Percentiles rank a stretch among this genome's conserved stretches.
Conservation (phyloP, 441 rosid species). For the Pelargonium myrrhifolium region DNA sequence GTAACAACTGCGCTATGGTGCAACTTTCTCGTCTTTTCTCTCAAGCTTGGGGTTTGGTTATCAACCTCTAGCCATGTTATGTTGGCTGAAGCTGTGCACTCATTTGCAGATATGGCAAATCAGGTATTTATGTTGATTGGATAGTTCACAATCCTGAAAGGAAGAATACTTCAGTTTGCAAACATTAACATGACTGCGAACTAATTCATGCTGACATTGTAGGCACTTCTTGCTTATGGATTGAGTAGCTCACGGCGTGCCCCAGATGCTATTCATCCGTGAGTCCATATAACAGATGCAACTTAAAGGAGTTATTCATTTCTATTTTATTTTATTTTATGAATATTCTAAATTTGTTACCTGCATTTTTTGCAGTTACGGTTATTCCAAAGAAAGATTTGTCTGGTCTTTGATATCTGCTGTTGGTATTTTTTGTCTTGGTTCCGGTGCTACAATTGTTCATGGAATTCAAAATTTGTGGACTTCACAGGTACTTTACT, state of each 20-base stretch:
- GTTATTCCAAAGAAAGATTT: constrained; percentile 96
- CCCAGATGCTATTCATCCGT: constrained; percentile 99
- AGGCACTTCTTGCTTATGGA: constrained; percentile 98
- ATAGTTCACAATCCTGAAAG: not conserved
- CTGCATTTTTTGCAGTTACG: constrained; percentile 55
- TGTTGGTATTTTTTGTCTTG: constrained; percentile 98
- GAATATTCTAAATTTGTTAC: constrained; percentile 15
- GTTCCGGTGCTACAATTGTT: constrained; percentile 96
- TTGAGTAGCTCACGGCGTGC: constrained; percentile 97
- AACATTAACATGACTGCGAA: constrained; percentile 13
- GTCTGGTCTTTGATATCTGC: constrained; percentile 99
- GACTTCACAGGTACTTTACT: constrained; percentile 54
- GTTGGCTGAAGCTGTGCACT: constrained; percentile 92
- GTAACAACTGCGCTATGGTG: constrained; percentile 95
- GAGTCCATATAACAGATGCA: constrained; percentile 26
- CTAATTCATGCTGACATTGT: constrained; percentile 38
- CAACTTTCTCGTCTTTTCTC: constrained; percentile 92
- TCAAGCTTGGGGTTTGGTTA: constrained; percentile 89
- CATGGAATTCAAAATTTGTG: constrained; percentile 89
- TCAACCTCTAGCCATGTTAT: constrained; percentile 90
- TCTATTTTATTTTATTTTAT: constrained; percentile 9
- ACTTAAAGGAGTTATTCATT: not conserved
- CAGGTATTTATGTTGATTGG: constrained; percentile 44
- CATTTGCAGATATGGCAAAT: constrained; percentile 91
- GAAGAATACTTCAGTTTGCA: not conserved